Evolutionary conservation across 1,284 basidiomycete species (phyloP).

Genomic region (Phylloboletellus chloephorus): DNA sequence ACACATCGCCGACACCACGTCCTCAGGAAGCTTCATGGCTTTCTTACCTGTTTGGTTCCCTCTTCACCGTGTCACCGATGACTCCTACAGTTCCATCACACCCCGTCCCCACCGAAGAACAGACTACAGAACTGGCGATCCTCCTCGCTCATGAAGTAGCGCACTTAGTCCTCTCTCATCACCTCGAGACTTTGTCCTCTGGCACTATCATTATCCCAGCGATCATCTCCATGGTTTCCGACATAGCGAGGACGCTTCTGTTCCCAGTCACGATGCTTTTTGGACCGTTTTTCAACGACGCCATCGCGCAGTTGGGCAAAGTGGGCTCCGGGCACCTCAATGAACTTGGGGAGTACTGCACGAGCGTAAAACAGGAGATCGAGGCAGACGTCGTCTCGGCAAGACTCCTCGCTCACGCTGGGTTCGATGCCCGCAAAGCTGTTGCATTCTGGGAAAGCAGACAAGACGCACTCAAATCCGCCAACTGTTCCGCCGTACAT

Average conservation of each 20-base stretch:
- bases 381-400: slow-evolving; percentile 88
- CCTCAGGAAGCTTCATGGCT: slow-evolving; percentile 41
- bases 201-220: slow-evolving; percentile 78
- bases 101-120: slow-evolving; percentile 65
- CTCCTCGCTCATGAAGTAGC: slow-evolving; percentile 85
- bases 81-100: slow-evolving; percentile 28
- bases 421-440: slow-evolving; percentile 74
- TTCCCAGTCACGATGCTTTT: slow-evolving; percentile 87
- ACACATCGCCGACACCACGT: slow-evolving; percentile 9
- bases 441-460: slow-evolving; percentile 69
- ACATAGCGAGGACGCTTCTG: slow-evolving; percentile 68
- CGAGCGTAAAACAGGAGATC: slow-evolving; percentile 71
- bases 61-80: slow-evolving; percentile 35
- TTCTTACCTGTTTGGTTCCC: slow-evolving; percentile 44
- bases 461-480: slow-evolving; percentile 28
- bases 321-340: slow-evolving; percentile 69
- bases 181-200: slow-evolving; percentile 83
- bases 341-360: slow-evolving; percentile 66
- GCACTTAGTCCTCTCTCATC: slow-evolving; percentile 82
- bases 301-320: slow-evolving; percentile 74
- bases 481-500: slow-evolving; percentile 34
- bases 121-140: slow-evolving; percentile 79
- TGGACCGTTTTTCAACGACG: slow-evolving; percentile 88
- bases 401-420: slow-evolving; percentile 81
- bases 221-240: slow-evolving; percentile 68